Conservation (phyloP, 140 eudicot genomes). For the Erigeron philadelphicus region DNA sequence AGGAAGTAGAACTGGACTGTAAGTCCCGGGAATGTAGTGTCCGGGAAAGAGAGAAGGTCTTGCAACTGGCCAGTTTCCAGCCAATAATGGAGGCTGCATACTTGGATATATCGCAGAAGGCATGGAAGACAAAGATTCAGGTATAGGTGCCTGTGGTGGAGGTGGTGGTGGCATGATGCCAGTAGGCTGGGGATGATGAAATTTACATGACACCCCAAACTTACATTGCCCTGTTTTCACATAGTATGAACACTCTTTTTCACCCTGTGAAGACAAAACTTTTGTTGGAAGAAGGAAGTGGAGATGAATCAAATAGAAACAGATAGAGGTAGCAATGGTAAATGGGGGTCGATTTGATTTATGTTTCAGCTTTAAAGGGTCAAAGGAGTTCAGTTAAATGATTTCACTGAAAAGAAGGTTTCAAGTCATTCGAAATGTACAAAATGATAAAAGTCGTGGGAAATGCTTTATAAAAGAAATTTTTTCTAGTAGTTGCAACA, state of each 20-base stretch:
- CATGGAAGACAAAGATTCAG: conserved; percentile 50
- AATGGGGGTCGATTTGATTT: not conserved
- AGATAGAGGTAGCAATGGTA: not conserved
- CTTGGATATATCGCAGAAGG: conserved; percentile 50
- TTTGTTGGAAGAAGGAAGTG: conserved; percentile 7
- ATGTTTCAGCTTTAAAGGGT: not conserved
- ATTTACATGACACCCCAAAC: conserved; percentile 90
- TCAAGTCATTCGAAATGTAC: not conserved
- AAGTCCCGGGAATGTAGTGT: conserved; percentile 71
- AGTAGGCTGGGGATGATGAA: conserved; percentile 85
- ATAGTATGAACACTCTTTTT: conserved; percentile 87
- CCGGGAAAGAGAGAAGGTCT: conserved; percentile 72
- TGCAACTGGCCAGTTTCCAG: conserved; percentile 74
- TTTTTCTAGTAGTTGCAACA: not conserved
- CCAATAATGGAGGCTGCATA: conserved; percentile 42
- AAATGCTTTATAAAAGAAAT: not conserved
- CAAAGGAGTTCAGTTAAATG: not conserved
- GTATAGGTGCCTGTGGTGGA: conserved; percentile 31
- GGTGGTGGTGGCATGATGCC: conserved; percentile 28
- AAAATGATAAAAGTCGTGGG: not conserved
- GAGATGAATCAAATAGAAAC: not conserved
- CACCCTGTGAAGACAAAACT: conserved; percentile 54
- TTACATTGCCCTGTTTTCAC: conserved; percentile 90
- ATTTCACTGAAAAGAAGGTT: conserved; percentile 1
- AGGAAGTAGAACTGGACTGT: conserved; percentile 62